Evolutionary conservation across 176 grass and related monocot species (phyloP).

Genomic region (Rhynchospora pubera): DNA sequence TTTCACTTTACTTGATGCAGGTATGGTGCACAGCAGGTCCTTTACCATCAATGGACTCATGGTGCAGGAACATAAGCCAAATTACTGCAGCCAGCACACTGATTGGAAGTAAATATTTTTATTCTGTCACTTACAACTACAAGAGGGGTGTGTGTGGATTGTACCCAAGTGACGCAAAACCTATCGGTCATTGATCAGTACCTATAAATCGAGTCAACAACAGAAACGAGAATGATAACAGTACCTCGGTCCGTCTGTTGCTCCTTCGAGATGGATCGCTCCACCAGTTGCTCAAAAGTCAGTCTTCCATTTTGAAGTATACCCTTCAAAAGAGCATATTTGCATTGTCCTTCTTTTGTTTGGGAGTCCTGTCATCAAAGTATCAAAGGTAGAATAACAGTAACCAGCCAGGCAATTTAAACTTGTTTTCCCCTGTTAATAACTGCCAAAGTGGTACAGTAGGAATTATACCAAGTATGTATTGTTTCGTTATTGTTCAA

Average conservation of each 20-base stretch:
- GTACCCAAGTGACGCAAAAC: background rate
- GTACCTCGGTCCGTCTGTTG: conserved; percentile 16
- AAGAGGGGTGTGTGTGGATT: background rate
- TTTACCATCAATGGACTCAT: background rate
- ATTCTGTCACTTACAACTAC: conserved; percentile 27
- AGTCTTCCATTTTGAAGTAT: conserved; percentile 83
- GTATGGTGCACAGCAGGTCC: too few species aligned
- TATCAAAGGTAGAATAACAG: conserved; percentile 14
- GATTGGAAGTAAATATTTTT: conserved; percentile 26
- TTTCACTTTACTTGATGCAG: background rate
- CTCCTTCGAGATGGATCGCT: conserved; percentile 37
- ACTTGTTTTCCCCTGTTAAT: background rate
- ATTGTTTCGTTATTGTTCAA: background rate
- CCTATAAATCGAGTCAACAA: background rate
- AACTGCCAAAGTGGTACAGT: background rate
- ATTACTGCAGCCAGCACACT: background rate
- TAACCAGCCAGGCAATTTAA: background rate
- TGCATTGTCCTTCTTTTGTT: background rate
- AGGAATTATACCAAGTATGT: background rate
- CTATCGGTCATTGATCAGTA: background rate
- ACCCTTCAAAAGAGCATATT: conserved; percentile 45
- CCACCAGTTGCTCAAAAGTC: conserved; percentile 81
- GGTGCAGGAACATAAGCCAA: background rate
- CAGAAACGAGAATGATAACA: conserved; percentile 17
- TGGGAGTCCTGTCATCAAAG: background rate